Conservation (phyloP, 768 basidiomycete species). For the Gautieria morchelliformis region DNA sequence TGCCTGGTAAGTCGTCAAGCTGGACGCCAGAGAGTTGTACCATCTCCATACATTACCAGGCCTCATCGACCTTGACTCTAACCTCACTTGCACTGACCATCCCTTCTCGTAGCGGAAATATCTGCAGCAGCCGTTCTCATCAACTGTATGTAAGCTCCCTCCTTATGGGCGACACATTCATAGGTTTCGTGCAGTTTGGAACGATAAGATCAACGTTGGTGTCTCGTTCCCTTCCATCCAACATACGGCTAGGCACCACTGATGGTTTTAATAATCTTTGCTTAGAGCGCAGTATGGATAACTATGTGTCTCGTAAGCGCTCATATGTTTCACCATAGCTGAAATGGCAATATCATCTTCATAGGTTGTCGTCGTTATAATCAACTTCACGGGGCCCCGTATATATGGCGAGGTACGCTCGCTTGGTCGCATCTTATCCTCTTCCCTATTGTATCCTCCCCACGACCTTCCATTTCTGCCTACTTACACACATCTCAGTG, state of each 20-base stretch:
- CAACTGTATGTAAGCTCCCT: slow-evolving; percentile 25
- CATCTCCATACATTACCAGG: slow-evolving; percentile 16
- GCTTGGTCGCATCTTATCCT: neutral
- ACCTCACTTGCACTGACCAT: too few relatives aligned
- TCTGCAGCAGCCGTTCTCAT: slow-evolving; percentile 71
- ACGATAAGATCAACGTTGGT: slow-evolving; percentile 17
- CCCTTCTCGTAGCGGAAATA: slow-evolving; percentile 45
- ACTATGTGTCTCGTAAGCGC: slow-evolving; percentile 43
- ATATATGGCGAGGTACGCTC: slow-evolving; percentile 28
- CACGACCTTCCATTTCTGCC: neutral
- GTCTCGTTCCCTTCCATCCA: neutral
- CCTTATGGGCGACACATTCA: neutral
- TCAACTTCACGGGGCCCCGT: slow-evolving; percentile 69
- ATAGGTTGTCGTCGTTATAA: slow-evolving; percentile 55
- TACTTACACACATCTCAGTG: slow-evolving; percentile 30
- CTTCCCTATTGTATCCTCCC: neutral
- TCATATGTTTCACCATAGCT: too few relatives aligned
- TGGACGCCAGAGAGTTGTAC: slow-evolving; percentile 16
- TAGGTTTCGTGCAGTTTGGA: slow-evolving; percentile 35
- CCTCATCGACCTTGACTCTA: too few relatives aligned
- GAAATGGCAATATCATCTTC: neutral
- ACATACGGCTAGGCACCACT: neutral
- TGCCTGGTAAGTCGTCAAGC: slow-evolving; percentile 31
- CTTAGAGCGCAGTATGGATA: slow-evolving; percentile 71
- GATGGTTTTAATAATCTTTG: neutral